Base-by-base conservation (phyloP, 805 yeast species). In the Starmerella stellata region DNA sequence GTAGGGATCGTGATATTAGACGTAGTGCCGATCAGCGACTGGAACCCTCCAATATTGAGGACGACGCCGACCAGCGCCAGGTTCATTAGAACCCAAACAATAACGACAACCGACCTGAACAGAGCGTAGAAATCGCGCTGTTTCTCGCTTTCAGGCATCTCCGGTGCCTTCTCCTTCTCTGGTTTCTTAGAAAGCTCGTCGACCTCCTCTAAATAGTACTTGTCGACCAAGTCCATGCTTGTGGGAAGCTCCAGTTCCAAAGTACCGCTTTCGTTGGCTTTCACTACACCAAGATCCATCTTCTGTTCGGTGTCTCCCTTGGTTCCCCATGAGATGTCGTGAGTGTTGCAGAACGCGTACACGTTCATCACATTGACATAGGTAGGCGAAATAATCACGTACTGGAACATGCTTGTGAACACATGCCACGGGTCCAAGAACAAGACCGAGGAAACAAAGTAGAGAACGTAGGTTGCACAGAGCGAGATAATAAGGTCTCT, bases 281-380 rank as follows among this genome's bases (percentile, higher is more conserved):
- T 79, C 19, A 93, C 95, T 34, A 76, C 74, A 43, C 95, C 96
- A 50, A 90, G 65, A 57, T 70, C 93, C 60, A 64, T 70, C 53
- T 64, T 72, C 54, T 34, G 72, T 15, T 51, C 68, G 9, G 72
- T 73, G 37, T 75, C 81, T 35, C 93, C 94, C 57, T 85, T 81
- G 3, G 94, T 87, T 56, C 96, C 96, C 96, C 96, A 87, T 2
- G 79, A 74, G 35, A 74, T 69, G 56, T 74, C 79, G 52, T 74
- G 78, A 60, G 74, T 71, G 56, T 74, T 74, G 60, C 78, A 74
- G 53, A 74, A 74, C 1, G 79, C 77, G 54, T 72, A 74, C 36
- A 74, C 75, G 52, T 71, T 73, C 50, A 74, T 59, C 30, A 74
- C 70, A 42, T 59, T 59, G 41, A 56, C 54, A 37, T 56, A 59